Evolutionary conservation across 306 rosid species (phyloP).

Genomic region (Chamaecrista fasciculata): DNA sequence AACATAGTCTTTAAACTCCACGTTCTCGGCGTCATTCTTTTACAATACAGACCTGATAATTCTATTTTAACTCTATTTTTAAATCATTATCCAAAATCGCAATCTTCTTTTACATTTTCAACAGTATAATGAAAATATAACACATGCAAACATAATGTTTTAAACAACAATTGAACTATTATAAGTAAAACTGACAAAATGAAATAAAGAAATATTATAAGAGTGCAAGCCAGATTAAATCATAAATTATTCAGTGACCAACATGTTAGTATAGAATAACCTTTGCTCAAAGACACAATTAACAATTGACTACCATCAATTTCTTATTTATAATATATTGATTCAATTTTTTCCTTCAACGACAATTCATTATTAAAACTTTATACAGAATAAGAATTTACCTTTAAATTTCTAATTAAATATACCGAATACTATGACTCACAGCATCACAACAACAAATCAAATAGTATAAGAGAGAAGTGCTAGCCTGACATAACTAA

Average conservation of each 20-base stretch:
- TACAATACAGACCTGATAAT: neutral
- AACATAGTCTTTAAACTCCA: too few relatives aligned
- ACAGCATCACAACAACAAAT: neutral
- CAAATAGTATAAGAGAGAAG: neutral
- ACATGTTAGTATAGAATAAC: neutral
- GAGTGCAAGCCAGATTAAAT: neutral
- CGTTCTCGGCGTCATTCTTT: neutral
- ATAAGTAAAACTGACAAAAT: neutral
- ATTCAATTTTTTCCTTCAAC: neutral
- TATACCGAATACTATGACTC: neutral
- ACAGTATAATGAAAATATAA: neutral
- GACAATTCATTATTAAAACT: neutral
- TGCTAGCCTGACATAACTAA: neutral
- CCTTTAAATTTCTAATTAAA: neutral
- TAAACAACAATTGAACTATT: neutral
- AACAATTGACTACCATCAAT: neutral
- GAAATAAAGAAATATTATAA: neutral
- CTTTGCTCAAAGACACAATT: neutral
- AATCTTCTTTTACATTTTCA: neutral
- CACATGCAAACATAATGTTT: neutral
- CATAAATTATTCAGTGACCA: neutral
- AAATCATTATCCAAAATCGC: neutral
- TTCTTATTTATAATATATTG: neutral
- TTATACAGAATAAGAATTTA: conserved; percentile 1
- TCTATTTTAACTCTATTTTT: neutral